Base-by-base conservation (phyloP, 2,329 filamentous ascomycete genomes). In the Immersiporthe knoxdaviesiana region DNA sequence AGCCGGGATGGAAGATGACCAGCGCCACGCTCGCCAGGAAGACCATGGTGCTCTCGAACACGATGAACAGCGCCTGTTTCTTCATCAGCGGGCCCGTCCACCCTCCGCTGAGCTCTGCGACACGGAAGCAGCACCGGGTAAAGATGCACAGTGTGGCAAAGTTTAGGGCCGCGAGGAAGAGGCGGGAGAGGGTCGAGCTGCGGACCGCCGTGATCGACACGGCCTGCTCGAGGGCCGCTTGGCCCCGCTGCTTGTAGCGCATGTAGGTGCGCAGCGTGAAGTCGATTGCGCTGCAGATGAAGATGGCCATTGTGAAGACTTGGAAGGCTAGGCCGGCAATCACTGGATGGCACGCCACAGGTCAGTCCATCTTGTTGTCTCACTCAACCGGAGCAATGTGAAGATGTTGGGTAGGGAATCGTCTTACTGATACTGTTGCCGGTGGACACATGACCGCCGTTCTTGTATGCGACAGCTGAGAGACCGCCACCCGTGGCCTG, bases 121-220 rank as follows among this genome's bases (percentile, higher is more conserved):
- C 86, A 67, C 91, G 85, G 78, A 88, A 92, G 56, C 88, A 85
- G 72, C 85, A 89, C 11, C 91, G 83, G 74, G 87, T 86, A 71
- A 92, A 86, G 74, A 92, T 88, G 73, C 84, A 85, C 16, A 91
- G 65, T n/a, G 88, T 89, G 2, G 88, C 84, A 2, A 90, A 76
- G 1, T 79, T 76, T 24, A 91, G 81, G 14, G 85, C 86, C n/a
- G 74, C 74, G 6, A 89, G 76, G 76, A 90, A 91, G 16, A 81
- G 80, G 67, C 80, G 81, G 79, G 90, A 90, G 32, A 77, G 75
- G 60, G 73, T 74, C 18, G 81, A 82, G 54, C 75, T 69, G 41
- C 84, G 81, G 52, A 85, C 76, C 11, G 74, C 74, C 39, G 75
- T 76, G 18, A 79, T 73, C 11, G 72, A 73, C 10, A 79, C 78